phyloP scores from a whole-genome alignment of 2,329 filamentous ascomycete genomes.

The Fusarium chuoi region DNA sequence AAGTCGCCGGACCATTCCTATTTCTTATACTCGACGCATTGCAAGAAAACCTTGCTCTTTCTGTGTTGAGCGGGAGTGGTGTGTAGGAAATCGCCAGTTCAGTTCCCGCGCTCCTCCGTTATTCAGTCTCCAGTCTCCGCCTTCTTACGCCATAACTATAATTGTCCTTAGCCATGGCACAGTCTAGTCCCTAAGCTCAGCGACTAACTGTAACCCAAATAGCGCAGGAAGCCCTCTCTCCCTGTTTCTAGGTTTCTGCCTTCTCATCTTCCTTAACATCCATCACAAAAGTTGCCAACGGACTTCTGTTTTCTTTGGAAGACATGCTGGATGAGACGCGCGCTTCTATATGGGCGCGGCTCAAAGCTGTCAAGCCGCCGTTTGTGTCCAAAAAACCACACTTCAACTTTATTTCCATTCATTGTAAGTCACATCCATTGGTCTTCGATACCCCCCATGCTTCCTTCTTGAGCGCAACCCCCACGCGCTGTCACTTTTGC shows the following conservation, averaged over 20 bases:
- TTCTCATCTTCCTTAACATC: slow-evolving; percentile 23
- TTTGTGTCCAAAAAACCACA: slow-evolving; percentile 71
- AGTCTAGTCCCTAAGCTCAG: slow-evolving; percentile 25
- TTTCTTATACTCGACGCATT: slow-evolving; percentile 3
- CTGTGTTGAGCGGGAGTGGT: slow-evolving; percentile 1
- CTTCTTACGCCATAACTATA: slow-evolving; percentile 36
- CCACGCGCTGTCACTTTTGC: slow-evolving; percentile 33
- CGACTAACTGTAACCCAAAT: slow-evolving; percentile 31
- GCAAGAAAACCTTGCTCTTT: slow-evolving; percentile 30
- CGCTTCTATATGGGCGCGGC: slow-evolving; percentile 53
- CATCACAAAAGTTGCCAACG: slow-evolving; percentile 7
- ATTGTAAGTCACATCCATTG: slow-evolving; percentile 68
- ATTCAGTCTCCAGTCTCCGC: slow-evolving; percentile 11
- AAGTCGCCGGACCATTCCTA: slow-evolving; percentile 3
- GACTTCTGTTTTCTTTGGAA: slow-evolving; percentile 13
- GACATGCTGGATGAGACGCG: slow-evolving; percentile 50
- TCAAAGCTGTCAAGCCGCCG: slow-evolving; percentile 64
- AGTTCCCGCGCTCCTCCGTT: slow-evolving; percentile 15
- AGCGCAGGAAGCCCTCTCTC: slow-evolving; percentile 20
- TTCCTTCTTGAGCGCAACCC: slow-evolving; percentile 7
- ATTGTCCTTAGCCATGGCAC: slow-evolving; percentile 21
- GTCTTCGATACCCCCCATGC: background rate
- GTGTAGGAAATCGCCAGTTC: slow-evolving; percentile 29
- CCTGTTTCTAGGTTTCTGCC: slow-evolving; percentile 15
- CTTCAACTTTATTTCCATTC: slow-evolving; percentile 84